Conservation (phyloP, 306 rosid genomes). For the Cicer arietinum region DNA sequence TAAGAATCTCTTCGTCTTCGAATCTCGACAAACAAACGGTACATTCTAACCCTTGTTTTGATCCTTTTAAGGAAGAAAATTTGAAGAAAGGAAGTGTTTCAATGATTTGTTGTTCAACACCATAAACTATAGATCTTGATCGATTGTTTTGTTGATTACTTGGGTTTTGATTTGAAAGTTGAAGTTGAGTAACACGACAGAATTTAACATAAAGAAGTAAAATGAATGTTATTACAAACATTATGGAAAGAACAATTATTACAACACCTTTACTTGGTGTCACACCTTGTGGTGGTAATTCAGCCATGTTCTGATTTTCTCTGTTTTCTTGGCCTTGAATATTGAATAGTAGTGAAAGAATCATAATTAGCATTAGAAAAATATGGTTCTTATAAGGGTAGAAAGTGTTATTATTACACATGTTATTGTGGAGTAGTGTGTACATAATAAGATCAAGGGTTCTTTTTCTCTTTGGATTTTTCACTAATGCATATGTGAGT, state of each 20-base stretch:
- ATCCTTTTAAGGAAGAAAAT: slow-evolving; percentile 76
- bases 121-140: slow-evolving; percentile 57
- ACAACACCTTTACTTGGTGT: slow-evolving; percentile 65
- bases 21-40: slow-evolving; percentile 77
- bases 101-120: slow-evolving; percentile 65
- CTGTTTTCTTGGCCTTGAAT: slow-evolving; percentile 2
- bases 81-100: slow-evolving; percentile 78
- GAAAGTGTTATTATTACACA: slow-evolving; percentile 15
- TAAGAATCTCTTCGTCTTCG: slow-evolving; percentile 68
- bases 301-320: slow-evolving; percentile 27
- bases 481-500: slow-evolving; percentile 3
- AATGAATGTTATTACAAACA: slow-evolving; percentile 57
- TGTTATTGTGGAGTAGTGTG: slow-evolving; percentile 6
- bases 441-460: slow-evolving; percentile 4
- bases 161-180: slow-evolving; percentile 9
- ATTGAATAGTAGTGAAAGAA: slow-evolving; percentile 30
- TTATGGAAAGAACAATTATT: slow-evolving; percentile 51
- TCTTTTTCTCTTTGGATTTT: slow-evolving; percentile 27
- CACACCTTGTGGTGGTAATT: slow-evolving; percentile 13
- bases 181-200: slow-evolving; percentile 50
- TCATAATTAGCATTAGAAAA: slow-evolving; percentile 23
- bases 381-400: slow-evolving; percentile 3
- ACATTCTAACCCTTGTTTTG: slow-evolving; percentile 86
- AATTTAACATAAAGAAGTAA: slow-evolving; percentile 64
- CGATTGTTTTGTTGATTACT: slow-evolving; percentile 26